Evolutionary conservation across 306 rosid species (phyloP).

Genomic region (Castanea crenata): DNA sequence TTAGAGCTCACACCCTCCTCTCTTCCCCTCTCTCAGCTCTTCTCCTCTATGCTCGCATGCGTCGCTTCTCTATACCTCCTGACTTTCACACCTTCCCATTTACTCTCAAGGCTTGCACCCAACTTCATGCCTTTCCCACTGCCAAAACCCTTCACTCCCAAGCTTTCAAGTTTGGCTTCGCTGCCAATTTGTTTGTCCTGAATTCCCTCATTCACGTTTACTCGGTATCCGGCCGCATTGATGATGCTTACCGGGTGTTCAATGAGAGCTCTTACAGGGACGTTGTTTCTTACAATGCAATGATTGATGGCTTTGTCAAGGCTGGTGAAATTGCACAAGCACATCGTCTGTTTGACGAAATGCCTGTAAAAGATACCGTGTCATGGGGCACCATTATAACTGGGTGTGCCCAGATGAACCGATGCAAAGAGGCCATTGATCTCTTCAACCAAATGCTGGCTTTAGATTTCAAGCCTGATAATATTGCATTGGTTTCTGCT

Average conservation of each 20-base stretch:
- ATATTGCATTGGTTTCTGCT: slow-evolving; percentile 58
- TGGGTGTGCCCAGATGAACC: slow-evolving; percentile 48
- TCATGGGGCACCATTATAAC: slow-evolving; percentile 75
- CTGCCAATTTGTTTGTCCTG: slow-evolving; percentile 33
- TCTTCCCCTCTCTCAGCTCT: slow-evolving; percentile 55
- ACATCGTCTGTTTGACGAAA: slow-evolving; percentile 52
- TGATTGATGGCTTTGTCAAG: slow-evolving; percentile 57
- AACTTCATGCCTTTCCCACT: slow-evolving; percentile 26
- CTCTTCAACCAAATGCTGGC: slow-evolving; percentile 53
- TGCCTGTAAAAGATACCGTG: slow-evolving; percentile 50
- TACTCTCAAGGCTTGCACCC: slow-evolving; percentile 54
- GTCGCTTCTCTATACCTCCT: slow-evolving; percentile 51
- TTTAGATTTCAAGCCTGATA: slow-evolving; percentile 42
- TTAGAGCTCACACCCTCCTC: slow-evolving; percentile 57
- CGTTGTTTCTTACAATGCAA: slow-evolving; percentile 53
- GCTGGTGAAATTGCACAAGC: slow-evolving; percentile 35
- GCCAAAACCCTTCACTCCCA: slow-evolving; percentile 54
- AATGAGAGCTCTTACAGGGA: slow-evolving; percentile 31
- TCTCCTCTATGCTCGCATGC: slow-evolving; percentile 43
- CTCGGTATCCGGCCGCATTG: slow-evolving; percentile 23
- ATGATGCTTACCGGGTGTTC: slow-evolving; percentile 46
- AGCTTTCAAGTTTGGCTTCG: slow-evolving; percentile 48
- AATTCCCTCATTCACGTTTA: slow-evolving; percentile 54
- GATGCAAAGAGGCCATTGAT: slow-evolving; percentile 34
- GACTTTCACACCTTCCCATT: slow-evolving; percentile 78